Evolutionary conservation across 306 rosid genomes (phyloP).

Genomic region (Rosa rugosa): DNA sequence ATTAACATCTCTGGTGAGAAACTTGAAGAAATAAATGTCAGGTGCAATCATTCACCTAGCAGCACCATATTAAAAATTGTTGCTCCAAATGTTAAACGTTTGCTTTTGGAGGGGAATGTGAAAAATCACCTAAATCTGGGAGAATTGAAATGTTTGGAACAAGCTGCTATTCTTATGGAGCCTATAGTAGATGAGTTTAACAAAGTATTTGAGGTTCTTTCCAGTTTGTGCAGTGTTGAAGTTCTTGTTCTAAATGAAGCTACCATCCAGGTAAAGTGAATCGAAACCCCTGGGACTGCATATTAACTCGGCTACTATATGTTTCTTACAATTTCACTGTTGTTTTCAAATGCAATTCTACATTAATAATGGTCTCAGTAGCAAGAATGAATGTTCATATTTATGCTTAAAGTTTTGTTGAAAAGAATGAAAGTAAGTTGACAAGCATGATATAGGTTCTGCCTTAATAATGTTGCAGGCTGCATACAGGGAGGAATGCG

Average conservation of each 20-base stretch:
- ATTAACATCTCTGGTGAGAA: background rate
- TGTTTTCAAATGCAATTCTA: background rate
- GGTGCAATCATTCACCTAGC: background rate
- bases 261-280: conserved; percentile 1
- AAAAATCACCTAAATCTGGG: background rate
- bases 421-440: background rate
- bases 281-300: background rate
- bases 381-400: background rate
- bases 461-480: background rate
- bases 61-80: background rate
- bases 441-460: background rate
- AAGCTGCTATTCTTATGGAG: background rate
- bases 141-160: background rate
- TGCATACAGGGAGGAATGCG: background rate
- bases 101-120: conserved; percentile 1
- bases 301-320: background rate
- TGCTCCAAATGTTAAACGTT: background rate
- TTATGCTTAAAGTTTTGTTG: background rate
- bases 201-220: background rate
- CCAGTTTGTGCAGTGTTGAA: background rate
- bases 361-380: background rate
- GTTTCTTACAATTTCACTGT: background rate
- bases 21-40: background rate
- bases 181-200: background rate
- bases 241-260: conserved; percentile 2